Evolutionary conservation across 495 filamentous ascomycete species (phyloP).

Genomic region (Tuber indicum): DNA sequence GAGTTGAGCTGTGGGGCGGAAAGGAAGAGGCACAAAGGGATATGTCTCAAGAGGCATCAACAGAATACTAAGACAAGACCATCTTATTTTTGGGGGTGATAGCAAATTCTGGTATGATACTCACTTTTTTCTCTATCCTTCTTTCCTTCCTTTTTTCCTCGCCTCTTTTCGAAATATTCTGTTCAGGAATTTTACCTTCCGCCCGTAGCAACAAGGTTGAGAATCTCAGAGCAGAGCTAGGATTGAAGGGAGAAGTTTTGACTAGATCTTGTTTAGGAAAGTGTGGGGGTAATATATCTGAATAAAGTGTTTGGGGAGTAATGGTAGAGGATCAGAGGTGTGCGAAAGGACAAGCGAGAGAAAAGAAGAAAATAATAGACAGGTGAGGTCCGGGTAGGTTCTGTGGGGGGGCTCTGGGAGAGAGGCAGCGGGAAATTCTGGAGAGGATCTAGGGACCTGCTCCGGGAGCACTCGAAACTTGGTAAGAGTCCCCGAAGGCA

Average conservation of each 20-base stretch:
- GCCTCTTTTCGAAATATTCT: neutral
- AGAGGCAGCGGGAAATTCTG: neutral
- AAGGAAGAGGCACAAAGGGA: constrained; percentile 19
- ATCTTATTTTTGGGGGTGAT: constrained; percentile 12
- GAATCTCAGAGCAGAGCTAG: neutral
- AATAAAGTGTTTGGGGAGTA: neutral
- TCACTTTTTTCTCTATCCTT: constrained; percentile 25
- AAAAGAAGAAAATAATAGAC: neutral
- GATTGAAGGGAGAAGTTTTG: neutral
- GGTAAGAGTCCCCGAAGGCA: constrained; percentile 13
- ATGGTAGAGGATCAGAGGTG: neutral
- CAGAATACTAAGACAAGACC: constrained; percentile 23
- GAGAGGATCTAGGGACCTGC: constrained; percentile 16
- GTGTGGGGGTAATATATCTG: neutral
- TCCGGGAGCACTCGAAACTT: constrained; percentile 12
- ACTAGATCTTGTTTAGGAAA: neutral
- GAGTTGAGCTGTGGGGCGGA: constrained; percentile 16
- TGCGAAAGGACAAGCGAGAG: neutral
- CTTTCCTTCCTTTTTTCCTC: neutral
- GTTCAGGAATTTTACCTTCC: neutral
- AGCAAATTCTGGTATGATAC: constrained; percentile 12
- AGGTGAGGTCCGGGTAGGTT: neutral
- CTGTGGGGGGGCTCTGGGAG: neutral
- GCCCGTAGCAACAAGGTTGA: neutral
- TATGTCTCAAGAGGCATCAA: constrained; percentile 35